These are phyloP conservation scores for Grigorovia transvaalensis DNA, from an alignment of 805 yeast species.

Conservation along the genomic window DNA sequence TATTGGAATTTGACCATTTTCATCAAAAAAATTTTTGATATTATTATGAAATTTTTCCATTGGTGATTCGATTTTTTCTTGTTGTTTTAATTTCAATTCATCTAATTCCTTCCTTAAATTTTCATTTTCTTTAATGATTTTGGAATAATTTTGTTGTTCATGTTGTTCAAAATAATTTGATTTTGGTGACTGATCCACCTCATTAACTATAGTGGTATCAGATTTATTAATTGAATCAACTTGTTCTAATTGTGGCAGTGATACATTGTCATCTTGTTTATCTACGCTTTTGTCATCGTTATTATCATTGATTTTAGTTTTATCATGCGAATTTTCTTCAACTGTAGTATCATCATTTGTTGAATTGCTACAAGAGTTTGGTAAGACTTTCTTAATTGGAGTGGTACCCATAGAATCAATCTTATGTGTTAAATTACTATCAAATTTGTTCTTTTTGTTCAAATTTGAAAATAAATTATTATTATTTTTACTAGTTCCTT, in stretches of 20 bases:
- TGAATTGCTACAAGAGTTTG: not conserved
- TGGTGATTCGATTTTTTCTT: not conserved
- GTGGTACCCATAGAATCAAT: not conserved
- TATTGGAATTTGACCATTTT: constrained; percentile 14
- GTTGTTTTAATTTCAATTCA: constrained; percentile 26
- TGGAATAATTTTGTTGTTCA: not conserved
- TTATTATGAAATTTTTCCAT: constrained; percentile 6
- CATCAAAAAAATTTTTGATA: constrained; percentile 5
- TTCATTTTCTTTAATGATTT: constrained; percentile 6
- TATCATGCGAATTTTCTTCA: not conserved
- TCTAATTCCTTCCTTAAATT: constrained; percentile 15
- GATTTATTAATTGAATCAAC: not conserved
- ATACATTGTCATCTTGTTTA: not conserved
- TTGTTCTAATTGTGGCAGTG: not conserved
- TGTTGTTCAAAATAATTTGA: not conserved
- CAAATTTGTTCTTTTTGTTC: too few relatives aligned
- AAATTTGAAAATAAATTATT: too few relatives aligned
- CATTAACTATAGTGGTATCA: not conserved
- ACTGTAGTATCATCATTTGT: not conserved
- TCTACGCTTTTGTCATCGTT: not conserved
- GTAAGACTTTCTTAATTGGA: not conserved
- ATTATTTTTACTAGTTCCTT: too few relatives aligned
- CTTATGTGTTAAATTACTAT: not conserved
- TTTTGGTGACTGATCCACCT: not conserved
- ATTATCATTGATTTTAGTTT: not conserved